These are phyloP conservation scores for Naganishia cerealis DNA, from an alignment of 1,284 basidiomycete species.

Conservation along the genomic window DNA sequence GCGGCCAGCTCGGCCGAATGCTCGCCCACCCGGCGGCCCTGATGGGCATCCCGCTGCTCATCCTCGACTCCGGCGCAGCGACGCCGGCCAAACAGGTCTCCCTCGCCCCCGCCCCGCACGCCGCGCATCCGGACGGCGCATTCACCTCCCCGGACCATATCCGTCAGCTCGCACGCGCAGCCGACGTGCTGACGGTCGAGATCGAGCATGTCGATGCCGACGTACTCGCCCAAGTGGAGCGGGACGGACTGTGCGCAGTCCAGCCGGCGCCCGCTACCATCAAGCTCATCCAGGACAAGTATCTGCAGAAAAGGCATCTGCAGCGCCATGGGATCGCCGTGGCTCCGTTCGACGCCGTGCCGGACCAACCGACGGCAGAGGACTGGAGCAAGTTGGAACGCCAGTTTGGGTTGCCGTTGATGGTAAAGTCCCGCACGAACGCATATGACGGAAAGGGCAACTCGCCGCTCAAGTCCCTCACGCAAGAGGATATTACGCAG, in stretches of 20 bases:
- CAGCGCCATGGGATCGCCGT: constrained; percentile 64
- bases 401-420: constrained; percentile 78
- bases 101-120: constrained; percentile 58
- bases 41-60: constrained; percentile 79
- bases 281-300: constrained; percentile 92
- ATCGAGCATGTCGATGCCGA: constrained; percentile 92
- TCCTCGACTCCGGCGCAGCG: constrained; percentile 77
- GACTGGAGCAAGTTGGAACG: constrained; percentile 62
- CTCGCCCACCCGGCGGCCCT: constrained; percentile 86
- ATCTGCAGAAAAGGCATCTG: constrained; percentile 81
- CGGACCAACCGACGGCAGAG: constrained; percentile 50
- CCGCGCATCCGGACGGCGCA: constrained; percentile 79
- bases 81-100: constrained; percentile 90
- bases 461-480: constrained; percentile 65
- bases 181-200: constrained; percentile 90
- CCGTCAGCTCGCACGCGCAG: constrained; percentile 71
- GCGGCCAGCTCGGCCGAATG: constrained; percentile 98
- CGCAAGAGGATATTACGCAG: constrained; percentile 59
- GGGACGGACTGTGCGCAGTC: constrained; percentile 63
- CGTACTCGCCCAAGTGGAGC: constrained; percentile 69
- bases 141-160: constrained; percentile 83
- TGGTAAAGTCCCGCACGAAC: constrained; percentile 92
- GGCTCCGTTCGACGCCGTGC: constrained; percentile 67
- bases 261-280: constrained; percentile 86
- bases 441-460: constrained; percentile 98